Evolutionary conservation across 2,329 filamentous ascomycete species (phyloP), one percentile per base, ranked within the genome.

Genomic region (Raffaelea deltoideospora): DNA sequence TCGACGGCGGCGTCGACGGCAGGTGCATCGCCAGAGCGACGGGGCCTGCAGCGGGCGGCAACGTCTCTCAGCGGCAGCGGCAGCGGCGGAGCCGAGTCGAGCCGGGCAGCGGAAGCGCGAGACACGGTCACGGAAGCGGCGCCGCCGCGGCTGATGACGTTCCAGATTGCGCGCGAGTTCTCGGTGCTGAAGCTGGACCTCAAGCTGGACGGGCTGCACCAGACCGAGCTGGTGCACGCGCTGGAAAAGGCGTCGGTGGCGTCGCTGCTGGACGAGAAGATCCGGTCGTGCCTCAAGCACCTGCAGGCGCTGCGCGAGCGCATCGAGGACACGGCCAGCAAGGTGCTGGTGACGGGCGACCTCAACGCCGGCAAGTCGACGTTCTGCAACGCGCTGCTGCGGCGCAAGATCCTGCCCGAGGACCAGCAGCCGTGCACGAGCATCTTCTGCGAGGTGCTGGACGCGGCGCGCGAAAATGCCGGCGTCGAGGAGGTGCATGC

Each of bases 351-450:
- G 15, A 98, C 90, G 0, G 90, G 90, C 50, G 90, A 98, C 53
- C 60, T 98, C 37, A 98, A 98, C 52, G 88, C 90, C 9, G 90
- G 90, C 52, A 98, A 98, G 54, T 98, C 90, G 4, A 98, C 90
- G 1, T 98, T 98, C 50, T 98, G 90, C 62, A 98, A 98, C 57
- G 90, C 90, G n/a, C 64, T 98, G 3, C 61, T 98, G 29, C 79
- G 90, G 42, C 76, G 87, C 43, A 96, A 96, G 58, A 73, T 98
- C 21, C 61, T 98, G 4, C 90, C 90, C 1, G 90, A 96, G 58
- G 90, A 98, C 49, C 88, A 98, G 56, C 90, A 96, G 53, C 90
- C 90, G 2, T 98, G 90, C 58, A 98, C 90, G 2, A 90, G 85
- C 57, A 94, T 98, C 39, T 98, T 98, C 60, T 98, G 90, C 54